Base-by-base conservation (phyloP, 176 grass and related monocot genomes). In the Leersia perrieri region DNA sequence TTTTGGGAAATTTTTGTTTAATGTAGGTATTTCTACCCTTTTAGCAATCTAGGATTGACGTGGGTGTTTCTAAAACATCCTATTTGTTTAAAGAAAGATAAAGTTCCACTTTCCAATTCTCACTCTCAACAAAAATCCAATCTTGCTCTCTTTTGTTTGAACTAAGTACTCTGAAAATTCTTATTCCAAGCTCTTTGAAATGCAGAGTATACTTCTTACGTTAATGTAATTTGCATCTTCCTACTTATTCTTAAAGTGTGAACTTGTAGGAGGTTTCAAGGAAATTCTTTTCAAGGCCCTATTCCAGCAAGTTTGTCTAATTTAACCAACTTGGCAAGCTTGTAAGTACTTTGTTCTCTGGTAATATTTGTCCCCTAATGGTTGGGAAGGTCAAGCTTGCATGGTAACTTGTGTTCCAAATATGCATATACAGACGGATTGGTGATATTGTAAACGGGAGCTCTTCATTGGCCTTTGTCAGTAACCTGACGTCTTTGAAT, bases 381-480 rank as follows among this genome's bases (percentile, higher is more conserved):
- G 16, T 26, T 60, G 38, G 30, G 26, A 64, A 45, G 38, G 35
- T n/a, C 66, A 61, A 42, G 11, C 51, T 81, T 81, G 66, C 20
- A 60, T 33, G 18, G 1, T 42, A 81, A 72, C 1, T 81, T 53
- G 25, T 72, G 22, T 60, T 1, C 39, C 62, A 32, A 39, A 74
- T 8, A 73, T 23, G 1, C 60, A 39, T 80, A 44, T 81, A 58
- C 75, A 94, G 92, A 62, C 82, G 73, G 9, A 82, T 91, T 18
- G 89, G 92, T 11, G 92, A 94, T 74, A 85, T 94, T 49, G 44
- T 65, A 73, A 89, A 87, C n/a, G 87, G 89, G 14, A 88, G 61
- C 72, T 90, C 84, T 85, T 85, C 73, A 2, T 70, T 95, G 73
- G 70, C 22, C 63, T 95, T 92, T 58, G 12, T 95, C 34, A 49